Base-by-base conservation (phyloP, 305 asterid species). In the Plantago coronopus region DNA sequence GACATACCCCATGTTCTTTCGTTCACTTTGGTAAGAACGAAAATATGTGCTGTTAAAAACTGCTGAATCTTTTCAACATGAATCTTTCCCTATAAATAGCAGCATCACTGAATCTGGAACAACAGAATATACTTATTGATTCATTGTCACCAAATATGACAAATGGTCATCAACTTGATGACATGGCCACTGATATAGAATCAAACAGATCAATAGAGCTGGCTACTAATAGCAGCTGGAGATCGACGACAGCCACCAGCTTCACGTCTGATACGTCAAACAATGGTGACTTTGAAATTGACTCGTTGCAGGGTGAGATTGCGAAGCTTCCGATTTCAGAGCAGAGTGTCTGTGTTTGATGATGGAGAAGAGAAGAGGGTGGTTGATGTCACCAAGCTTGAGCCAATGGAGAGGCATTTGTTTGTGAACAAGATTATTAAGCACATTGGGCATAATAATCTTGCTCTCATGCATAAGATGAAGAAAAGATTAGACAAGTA, bases 401-500 rank as follows among this genome's bases (percentile, higher is more conserved):
- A 27, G 5, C 25, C 71, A 7, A 37, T 13, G 17, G 68, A 71
- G 51, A 62, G 64, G 60, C 71, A 54, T 34, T 11, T 55, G 48
- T 55, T 71, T 43, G 61, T 65, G 15, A 23, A 54, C 45, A 71
- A 65, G 55, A 40, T 66, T 29, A 54, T 71, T 9, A 65, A 42
- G 44, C 76, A 65, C 48, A 27, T 65, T 55, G 64, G 60, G 23
- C 70, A 65, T 18, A 72, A 71, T 57, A 71, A 71, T 15, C 68
- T 60, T 16, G 12, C 31, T 3, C 43, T 71, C 49, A 48, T 65
- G 48, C 57, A 54, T 5, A 71, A 71, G 17, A 51, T 53, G 17
- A 55, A 75, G 61, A 82, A 64, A 64, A 70, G 86, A 74, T 67
- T 71, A 17, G 70, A 79, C 66, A 73, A 56, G 89, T 82, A 62